Evolutionary conservation across 2,329 filamentous ascomycete genomes (phyloP).

Genomic region (Blumeria graminis): DNA sequence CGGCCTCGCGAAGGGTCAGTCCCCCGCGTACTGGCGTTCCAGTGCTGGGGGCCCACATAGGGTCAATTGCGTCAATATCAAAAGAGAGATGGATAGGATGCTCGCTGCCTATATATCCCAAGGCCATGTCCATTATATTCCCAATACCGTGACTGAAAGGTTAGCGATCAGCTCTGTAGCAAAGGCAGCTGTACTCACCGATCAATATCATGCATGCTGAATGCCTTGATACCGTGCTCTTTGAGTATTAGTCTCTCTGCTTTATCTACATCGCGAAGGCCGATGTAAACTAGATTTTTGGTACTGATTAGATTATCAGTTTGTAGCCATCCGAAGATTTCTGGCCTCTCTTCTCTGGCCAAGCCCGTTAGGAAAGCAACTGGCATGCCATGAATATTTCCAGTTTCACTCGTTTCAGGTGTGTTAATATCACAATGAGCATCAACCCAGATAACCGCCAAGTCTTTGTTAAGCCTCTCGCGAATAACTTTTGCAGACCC

Average conservation of each 20-base stretch:
- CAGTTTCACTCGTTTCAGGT: slow-evolving; percentile 67
- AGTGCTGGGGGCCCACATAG: slow-evolving; percentile 86
- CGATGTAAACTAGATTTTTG: slow-evolving; percentile 90
- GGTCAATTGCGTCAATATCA: slow-evolving; percentile 88
- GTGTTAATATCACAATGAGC: slow-evolving; percentile 97
- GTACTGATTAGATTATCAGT: slow-evolving; percentile 44
- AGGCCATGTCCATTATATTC: slow-evolving; percentile 91
- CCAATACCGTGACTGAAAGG: slow-evolving; percentile 64
- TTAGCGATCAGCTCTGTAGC: neutral
- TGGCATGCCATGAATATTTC: slow-evolving; percentile 97
- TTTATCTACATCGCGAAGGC: slow-evolving; percentile 74
- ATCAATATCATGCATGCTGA: slow-evolving; percentile 97
- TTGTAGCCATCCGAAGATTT: slow-evolving; percentile 76
- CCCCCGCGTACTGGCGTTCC: slow-evolving; percentile 87
- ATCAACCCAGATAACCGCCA: slow-evolving; percentile 96
- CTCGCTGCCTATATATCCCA: slow-evolving; percentile 80
- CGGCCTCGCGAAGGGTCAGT: slow-evolving; percentile 78
- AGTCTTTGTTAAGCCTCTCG: slow-evolving; percentile 58
- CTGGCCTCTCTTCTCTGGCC: slow-evolving; percentile 47
- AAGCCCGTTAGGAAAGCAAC: slow-evolving; percentile 77
- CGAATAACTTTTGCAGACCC: slow-evolving; percentile 69
- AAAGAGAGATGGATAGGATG: slow-evolving; percentile 95
- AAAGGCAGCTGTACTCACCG: slow-evolving; percentile 25
- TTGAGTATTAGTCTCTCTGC: slow-evolving; percentile 80
- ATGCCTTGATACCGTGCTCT: slow-evolving; percentile 80